A percentile compares a stretch with the other conserved stretches of the same genome.
Evolutionary conservation across 306 rosid species (phyloP).

Genomic region (Sicyos baderoa): DNA sequence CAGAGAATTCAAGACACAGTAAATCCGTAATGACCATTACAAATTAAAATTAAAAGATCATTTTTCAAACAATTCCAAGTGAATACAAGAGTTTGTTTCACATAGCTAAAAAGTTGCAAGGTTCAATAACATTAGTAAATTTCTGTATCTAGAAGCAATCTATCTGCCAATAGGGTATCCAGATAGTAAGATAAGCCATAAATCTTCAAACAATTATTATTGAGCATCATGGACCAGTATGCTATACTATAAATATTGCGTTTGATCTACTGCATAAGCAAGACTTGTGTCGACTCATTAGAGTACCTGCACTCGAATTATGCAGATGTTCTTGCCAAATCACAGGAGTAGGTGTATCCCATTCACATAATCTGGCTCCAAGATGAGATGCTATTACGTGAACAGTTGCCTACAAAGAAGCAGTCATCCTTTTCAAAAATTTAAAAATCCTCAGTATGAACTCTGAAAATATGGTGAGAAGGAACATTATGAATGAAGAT

Average conservation of each 20-base stretch:
- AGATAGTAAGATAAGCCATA: background rate
- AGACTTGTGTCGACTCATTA: constrained; percentile 9
- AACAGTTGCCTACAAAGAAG: constrained; percentile 52
- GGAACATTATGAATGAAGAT: background rate
- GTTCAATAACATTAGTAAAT: background rate
- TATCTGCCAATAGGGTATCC: background rate
- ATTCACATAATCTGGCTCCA: constrained; percentile 61
- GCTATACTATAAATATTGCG: background rate
- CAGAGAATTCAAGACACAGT: background rate
- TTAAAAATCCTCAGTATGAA: background rate
- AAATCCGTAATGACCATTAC: background rate
- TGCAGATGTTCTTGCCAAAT: constrained; percentile 85
- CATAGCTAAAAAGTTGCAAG: constrained; percentile 10
- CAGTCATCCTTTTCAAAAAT: background rate
- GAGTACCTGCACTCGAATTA: constrained; percentile 59
- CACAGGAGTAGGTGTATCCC: constrained; percentile 89
- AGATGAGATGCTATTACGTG: constrained; percentile 66
- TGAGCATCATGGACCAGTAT: background rate
- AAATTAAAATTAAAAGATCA: background rate
- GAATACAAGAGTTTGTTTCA: constrained; percentile 11
- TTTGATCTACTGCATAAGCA: background rate
- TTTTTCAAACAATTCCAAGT: constrained; percentile 16
- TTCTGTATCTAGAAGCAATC: background rate
- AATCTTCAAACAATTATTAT: background rate
- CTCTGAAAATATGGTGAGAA: constrained; percentile 10